Conservation (phyloP, 495 filamentous ascomycete species). For the Penicillium herquei region DNA sequence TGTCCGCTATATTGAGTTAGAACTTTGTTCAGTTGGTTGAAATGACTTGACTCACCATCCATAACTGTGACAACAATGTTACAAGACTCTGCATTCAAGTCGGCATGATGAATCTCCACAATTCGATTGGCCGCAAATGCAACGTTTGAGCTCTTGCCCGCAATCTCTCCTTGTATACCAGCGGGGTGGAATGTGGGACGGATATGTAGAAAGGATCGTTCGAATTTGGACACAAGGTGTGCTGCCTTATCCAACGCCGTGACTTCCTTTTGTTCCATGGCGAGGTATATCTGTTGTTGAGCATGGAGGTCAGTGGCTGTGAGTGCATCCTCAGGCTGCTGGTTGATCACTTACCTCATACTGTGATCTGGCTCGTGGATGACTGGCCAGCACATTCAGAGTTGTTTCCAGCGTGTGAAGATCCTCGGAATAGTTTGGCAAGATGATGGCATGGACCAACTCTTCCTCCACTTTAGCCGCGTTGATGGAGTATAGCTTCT, state of each 20-base stretch:
- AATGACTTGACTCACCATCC: conserved; percentile 52
- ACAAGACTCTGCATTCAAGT: conserved; percentile 42
- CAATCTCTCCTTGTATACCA: conserved; percentile 59
- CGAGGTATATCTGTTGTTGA: conserved; percentile 57
- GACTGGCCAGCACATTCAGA: conserved; percentile 61
- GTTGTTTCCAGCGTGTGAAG: conserved; percentile 63
- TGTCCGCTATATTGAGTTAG: conserved; percentile 53
- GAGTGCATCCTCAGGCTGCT: too few relatives aligned
- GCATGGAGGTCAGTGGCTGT: too few relatives aligned
- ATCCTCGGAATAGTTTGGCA: conserved; percentile 71
- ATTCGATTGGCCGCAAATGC: conserved; percentile 63
- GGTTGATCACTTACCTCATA: conserved; percentile 57
- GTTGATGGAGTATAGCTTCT: conserved; percentile 3
- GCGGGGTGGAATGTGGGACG: conserved; percentile 60
- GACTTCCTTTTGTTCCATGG: conserved; percentile 65
- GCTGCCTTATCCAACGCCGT: conserved; percentile 53
- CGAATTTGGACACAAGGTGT: conserved; percentile 51
- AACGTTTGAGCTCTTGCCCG: conserved; percentile 68
- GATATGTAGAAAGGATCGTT: conserved; percentile 58
- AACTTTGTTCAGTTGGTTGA: neutral
- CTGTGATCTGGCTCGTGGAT: conserved; percentile 57
- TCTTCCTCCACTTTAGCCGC: conserved; percentile 19
- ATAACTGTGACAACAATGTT: conserved; percentile 68
- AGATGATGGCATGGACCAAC: conserved; percentile 61
- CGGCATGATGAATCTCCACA: conserved; percentile 48